Conservation (phyloP, 1,284 basidiomycete genomes). For the Tremellales sp. region DNA sequence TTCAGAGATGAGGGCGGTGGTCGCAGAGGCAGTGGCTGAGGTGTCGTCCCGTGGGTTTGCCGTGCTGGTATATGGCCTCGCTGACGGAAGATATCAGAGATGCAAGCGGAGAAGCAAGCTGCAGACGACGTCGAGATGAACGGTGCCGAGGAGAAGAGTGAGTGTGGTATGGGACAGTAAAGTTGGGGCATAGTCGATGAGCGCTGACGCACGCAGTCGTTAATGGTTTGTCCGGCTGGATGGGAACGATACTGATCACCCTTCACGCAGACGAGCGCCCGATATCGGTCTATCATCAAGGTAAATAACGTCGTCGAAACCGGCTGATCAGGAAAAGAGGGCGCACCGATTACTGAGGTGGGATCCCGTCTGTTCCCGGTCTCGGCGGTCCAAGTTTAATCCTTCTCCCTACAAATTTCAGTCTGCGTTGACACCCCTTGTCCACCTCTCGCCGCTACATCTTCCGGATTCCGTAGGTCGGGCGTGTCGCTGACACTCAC, state of each 20-base stretch:
- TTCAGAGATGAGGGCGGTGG: constrained; percentile 6
- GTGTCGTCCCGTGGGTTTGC: not conserved
- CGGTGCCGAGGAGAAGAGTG: constrained; percentile 10
- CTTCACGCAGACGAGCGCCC: too few species aligned
- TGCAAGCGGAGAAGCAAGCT: constrained; percentile 5
- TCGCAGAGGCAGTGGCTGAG: not conserved
- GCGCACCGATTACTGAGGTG: too few species aligned
- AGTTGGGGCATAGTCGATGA: not conserved
- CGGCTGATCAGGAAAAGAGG: too few species aligned
- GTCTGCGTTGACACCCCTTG: too few species aligned
- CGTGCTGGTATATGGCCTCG: constrained; percentile 2
- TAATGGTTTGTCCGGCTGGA: constrained; percentile 2
- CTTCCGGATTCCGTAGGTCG: too few species aligned
- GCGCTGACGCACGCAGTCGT: not conserved
- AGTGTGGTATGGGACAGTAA: constrained; percentile 8
- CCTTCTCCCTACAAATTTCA: too few species aligned
- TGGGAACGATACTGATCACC: not conserved
- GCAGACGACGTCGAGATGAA: not conserved
- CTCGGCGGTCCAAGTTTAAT: too few species aligned
- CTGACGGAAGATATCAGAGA: constrained; percentile 11
- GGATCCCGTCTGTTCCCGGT: constrained; percentile 5
- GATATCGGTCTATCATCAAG: constrained; percentile 1
- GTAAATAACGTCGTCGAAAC: not conserved
- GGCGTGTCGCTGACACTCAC: too few species aligned
- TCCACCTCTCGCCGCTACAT: too few species aligned